Evolutionary conservation across 2,329 filamentous ascomycete species (phyloP), one percentile per base, ranked within the genome.

Genomic region (Paraconiothyrium brasiliense): DNA sequence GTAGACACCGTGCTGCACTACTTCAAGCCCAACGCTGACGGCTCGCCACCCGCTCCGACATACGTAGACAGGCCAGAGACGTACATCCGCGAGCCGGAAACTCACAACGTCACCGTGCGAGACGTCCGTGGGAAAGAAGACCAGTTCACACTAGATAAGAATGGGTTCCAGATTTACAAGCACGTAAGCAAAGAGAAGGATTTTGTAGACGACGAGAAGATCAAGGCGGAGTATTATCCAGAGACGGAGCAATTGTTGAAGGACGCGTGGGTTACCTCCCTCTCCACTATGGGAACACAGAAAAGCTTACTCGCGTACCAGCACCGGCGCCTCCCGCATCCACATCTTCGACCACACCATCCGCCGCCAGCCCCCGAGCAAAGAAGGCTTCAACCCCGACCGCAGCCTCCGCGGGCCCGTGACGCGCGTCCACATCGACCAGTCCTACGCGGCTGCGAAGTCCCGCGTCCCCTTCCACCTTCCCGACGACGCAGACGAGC

Each of bases 331-430:
- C 16, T 77, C 83, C 2, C 82, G 83, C 24, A 75, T 88, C 66
- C 83, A 86, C 79, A 87, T 89, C 71, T 90, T 89, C 71, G 85
- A 88, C 76, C 86, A 89, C 76, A 88, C 86, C 6, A 85, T 90
- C 68, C 83, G 83, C n/a, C 82, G 83, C 49, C 71, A 74, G 35
- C n/a, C 67, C 8, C 66, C 72, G 4, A 67, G 62, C 39, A 71
- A 78, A 37, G 63, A 63, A 14, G 62, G 60, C 11, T 41, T 20
- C 11, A 37, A 63, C 50, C 39, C 52, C 22, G 64, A 78, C 77
- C 64, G 69, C 20, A 59, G 59, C 0, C 72, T 79, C 34, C 81
- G 81, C 13, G 81, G 80, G 0, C 83, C 82, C 1, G 83, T 85
- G 2, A 79, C 83, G 59, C 80, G 83, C 9, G 84, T 87, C 1